Evolutionary conservation across 1,284 basidiomycete genomes (phyloP).

Genomic region (Leccinum pallidistipes): DNA sequence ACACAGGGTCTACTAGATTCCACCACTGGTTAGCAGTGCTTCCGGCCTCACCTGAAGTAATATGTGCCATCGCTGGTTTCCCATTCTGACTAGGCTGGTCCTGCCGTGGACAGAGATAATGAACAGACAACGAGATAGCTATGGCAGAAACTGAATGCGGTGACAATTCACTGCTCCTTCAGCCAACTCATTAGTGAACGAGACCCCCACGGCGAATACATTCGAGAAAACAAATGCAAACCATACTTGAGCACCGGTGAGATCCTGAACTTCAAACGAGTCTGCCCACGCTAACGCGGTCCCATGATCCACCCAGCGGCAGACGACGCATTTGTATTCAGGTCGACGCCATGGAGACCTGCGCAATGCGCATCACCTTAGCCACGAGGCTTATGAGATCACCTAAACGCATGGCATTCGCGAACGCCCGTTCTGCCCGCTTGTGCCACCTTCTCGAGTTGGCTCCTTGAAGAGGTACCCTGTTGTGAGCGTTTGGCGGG

Average conservation of each 20-base stretch:
- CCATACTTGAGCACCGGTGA: conserved; percentile 69
- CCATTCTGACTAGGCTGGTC: not conserved
- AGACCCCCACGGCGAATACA: conserved; percentile 58
- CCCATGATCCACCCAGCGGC: conserved; percentile 72
- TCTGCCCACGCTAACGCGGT: conserved; percentile 63
- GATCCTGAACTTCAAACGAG: conserved; percentile 65
- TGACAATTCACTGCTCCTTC: conserved; percentile 3
- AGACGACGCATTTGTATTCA: conserved; percentile 77
- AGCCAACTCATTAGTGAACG: conserved; percentile 32
- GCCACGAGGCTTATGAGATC: conserved; percentile 77
- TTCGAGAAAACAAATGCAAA: conserved; percentile 43
- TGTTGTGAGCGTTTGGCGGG: conserved; percentile 61
- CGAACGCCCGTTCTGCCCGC: conserved; percentile 52
- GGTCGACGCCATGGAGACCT: conserved; percentile 74
- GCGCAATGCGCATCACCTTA: conserved; percentile 71
- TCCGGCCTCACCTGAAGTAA: not conserved
- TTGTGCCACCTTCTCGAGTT: conserved; percentile 57
- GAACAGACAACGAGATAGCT: not conserved
- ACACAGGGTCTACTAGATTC: conserved; percentile 23
- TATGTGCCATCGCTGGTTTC: not conserved
- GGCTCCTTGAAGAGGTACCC: conserved; percentile 47
- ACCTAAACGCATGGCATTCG: conserved; percentile 63
- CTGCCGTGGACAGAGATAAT: not conserved
- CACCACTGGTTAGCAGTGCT: not conserved
- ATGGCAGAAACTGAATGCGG: not conserved